A percentile compares a stretch with the other conserved stretches of the same genome.
These are phyloP conservation scores for Paramecium caudatum DNA, from an alignment of 73 alveolate species.

Conservation along the genomic window DNA sequence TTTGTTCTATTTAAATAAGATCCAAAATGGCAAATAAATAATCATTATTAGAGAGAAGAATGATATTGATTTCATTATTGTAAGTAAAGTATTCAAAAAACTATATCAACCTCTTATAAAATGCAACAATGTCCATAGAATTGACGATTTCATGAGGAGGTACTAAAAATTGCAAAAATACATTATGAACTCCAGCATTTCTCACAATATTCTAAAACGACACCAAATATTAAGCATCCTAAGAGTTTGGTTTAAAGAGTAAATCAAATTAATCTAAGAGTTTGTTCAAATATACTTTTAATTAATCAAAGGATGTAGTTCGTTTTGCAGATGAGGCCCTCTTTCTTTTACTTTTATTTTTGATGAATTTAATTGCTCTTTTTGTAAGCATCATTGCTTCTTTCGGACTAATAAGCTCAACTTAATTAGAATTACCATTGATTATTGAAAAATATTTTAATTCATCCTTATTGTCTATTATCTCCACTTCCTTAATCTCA, in stretches of 20 bases:
- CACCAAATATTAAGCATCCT: constrained; percentile 7
- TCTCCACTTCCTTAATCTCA: constrained; percentile 66
- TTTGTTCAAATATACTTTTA: background rate
- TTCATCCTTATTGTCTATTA: constrained; percentile 64
- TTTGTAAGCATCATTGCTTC: constrained; percentile 19
- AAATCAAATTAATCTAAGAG: constrained; percentile 12
- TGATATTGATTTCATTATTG: constrained; percentile 52
- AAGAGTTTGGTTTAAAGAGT: constrained; percentile 18
- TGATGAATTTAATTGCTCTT: constrained; percentile 37
- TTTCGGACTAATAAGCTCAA: constrained; percentile 58
- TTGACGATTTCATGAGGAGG: background rate
- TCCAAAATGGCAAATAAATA: background rate
- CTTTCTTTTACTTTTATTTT: constrained; percentile 9
- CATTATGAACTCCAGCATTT: constrained; percentile 53
- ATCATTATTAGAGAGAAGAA: background rate
- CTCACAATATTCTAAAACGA: constrained; percentile 62
- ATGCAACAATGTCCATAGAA: background rate
- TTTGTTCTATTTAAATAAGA: background rate
- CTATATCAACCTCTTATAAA: constrained; percentile 28
- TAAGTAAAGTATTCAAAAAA: constrained; percentile 56
- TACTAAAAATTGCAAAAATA: background rate
- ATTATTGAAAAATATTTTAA: constrained; percentile 53
- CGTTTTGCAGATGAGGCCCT: background rate
- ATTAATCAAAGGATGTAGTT: background rate
- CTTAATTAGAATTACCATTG: constrained; percentile 55